These are phyloP conservation scores for Colletotrichum spinosum DNA, from an alignment of 2,329 filamentous ascomycete species.

Conservation along the genomic window DNA sequence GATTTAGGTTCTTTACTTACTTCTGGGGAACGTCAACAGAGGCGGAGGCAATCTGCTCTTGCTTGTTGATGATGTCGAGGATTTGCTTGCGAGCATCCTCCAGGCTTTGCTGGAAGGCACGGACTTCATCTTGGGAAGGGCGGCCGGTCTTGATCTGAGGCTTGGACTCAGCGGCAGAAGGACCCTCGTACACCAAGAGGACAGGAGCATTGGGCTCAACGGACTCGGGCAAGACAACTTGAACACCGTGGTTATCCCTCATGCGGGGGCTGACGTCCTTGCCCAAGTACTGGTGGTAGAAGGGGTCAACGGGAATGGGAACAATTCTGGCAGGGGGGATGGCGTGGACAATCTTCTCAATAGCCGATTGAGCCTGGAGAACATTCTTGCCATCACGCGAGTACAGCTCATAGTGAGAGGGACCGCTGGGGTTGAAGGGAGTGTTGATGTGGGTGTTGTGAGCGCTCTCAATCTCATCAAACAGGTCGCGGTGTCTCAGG, in stretches of 20 bases:
- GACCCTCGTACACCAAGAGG: constrained; percentile 80
- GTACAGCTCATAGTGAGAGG: constrained; percentile 88
- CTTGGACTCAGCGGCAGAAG: constrained; percentile 42
- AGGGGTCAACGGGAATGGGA: constrained; percentile 77
- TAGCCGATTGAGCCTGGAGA: constrained; percentile 79
- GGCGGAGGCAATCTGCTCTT: constrained; percentile 64
- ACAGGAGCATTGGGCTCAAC: constrained; percentile 70
- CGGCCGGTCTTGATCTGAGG: constrained; percentile 39
- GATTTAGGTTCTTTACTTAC: constrained; percentile 46
- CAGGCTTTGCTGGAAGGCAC: constrained; percentile 66
- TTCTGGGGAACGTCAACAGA: constrained; percentile 70
- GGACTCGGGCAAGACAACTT: constrained; percentile 76
- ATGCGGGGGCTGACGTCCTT: constrained; percentile 73
- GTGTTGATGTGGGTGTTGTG: constrained; percentile 92
- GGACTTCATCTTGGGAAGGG: constrained; percentile 56
- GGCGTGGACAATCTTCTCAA: constrained; percentile 77
- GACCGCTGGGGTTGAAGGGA: constrained; percentile 75
- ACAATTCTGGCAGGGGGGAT: constrained; percentile 80
- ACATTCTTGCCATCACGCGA: constrained; percentile 87
- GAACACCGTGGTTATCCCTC: constrained; percentile 77
- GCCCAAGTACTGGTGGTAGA: constrained; percentile 80
- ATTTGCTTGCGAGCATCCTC: constrained; percentile 69
- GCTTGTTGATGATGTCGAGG: constrained; percentile 67
- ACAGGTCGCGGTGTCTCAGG: constrained; percentile 82
- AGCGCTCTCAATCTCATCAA: constrained; percentile 82